Base-by-base conservation (phyloP, 179 eudicot species). In the Silene vulgaris region DNA sequence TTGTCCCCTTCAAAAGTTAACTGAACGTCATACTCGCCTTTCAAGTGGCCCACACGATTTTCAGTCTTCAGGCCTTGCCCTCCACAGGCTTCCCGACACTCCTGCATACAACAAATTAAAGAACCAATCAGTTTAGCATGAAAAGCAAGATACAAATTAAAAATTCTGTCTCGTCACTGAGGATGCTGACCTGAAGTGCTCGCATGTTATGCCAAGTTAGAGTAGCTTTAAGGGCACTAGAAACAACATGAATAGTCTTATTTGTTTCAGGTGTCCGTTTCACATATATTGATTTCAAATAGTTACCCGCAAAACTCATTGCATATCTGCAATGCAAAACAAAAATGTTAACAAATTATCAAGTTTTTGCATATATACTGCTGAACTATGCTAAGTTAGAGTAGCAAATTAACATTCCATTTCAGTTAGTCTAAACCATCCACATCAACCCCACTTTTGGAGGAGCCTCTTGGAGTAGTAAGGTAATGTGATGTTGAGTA, bases 31-130 rank as follows among this genome's bases (percentile, higher is more conserved):
- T 81, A 93, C 84, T 96, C 99, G 69, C 88, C 89, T 80, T 92
- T 96, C 71, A 96, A 81, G 74, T 87, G 93, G 76, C 99, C 97
- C 69, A 96, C 73, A 16, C 87, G 93, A 83, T 95, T 95, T 81
- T 93, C 97, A n/a, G 99, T 95, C 86, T 90, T 92, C 75, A 95
- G 63, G 63, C 97, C 99, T 80, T 95, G 99, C 52, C 97, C 99
- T 8, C 99, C 99, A 83, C 95, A 88, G 65, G 97, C 97, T 87
- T 92, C 97, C 57, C 97, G 93, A 69, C 99, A 95, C 81, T 95
- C 99, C 97, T 95, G 84, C 76, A 65, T 5, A 61, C 71, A 72
- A 76, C 26, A 78, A 20, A 43, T 65, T 65, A 29, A 43, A 28
- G 8, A 75, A 50, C 8, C 63, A 54, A 29, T 72, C 40, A 65